These are phyloP conservation scores for Dryadomyces sulphureus DNA, from an alignment of 2,329 filamentous ascomycete genomes.

Conservation along the genomic window DNA sequence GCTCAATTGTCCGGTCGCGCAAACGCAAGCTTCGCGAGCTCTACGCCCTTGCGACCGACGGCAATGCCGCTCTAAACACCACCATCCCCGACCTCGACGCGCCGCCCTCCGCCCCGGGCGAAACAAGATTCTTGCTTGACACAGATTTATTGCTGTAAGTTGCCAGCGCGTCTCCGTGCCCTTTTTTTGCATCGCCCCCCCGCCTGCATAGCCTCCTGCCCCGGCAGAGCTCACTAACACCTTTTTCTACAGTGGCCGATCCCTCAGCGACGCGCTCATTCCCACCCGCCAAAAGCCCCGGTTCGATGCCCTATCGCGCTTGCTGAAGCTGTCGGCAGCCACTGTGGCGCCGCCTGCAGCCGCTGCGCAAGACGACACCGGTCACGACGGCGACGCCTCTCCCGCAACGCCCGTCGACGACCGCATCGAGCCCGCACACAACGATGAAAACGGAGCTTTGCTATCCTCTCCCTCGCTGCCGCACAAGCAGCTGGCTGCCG, in stretches of 20 bases:
- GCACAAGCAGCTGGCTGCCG: too few relatives aligned
- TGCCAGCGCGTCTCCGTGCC: conserved; percentile 7
- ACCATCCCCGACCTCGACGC: conserved; percentile 42
- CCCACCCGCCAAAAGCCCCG: conserved; percentile 31
- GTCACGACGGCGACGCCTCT: background rate
- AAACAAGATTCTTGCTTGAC: conserved; percentile 40
- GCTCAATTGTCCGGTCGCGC: conserved; percentile 64
- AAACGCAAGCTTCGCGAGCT: conserved; percentile 86
- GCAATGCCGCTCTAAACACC: conserved; percentile 44
- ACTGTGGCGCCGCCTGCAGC: conserved; percentile 5
- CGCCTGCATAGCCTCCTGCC: background rate
- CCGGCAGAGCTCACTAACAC: conserved; percentile 8
- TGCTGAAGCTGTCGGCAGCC: conserved; percentile 17
- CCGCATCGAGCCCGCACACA: background rate
- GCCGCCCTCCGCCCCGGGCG: conserved; percentile 33
- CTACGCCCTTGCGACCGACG: conserved; percentile 62
- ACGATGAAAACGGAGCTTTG: background rate
- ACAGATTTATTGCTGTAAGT: conserved; percentile 48
- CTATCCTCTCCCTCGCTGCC: too few relatives aligned
- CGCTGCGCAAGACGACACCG: background rate
- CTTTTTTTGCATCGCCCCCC: background rate
- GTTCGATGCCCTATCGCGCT: conserved; percentile 27
- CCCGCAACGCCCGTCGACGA: too few relatives aligned
- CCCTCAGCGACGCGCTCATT: conserved; percentile 37
- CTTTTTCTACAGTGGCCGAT: conserved; percentile 25